These are phyloP conservation scores for Ophiosphaerella herpotricha DNA, from an alignment of 2,329 filamentous ascomycete genomes.

Conservation along the genomic window DNA sequence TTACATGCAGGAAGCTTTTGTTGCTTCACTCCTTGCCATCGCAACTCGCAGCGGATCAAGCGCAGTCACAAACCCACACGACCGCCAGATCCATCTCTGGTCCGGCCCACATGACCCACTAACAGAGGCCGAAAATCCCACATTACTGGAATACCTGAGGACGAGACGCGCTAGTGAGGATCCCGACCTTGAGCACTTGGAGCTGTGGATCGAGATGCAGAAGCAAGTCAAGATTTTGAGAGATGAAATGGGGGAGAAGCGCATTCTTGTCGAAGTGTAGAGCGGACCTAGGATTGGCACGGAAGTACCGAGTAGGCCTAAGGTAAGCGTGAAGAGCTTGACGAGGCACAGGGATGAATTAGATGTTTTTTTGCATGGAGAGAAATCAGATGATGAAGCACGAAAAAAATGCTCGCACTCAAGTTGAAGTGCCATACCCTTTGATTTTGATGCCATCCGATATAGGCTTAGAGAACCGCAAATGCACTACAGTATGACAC, in stretches of 20 bases:
- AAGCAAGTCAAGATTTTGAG: constrained; percentile 49
- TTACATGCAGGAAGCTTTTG: constrained; percentile 53
- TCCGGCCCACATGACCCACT: constrained; percentile 36
- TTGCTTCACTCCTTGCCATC: constrained; percentile 47
- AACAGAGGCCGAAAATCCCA: constrained; percentile 7
- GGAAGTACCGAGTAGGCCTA: constrained; percentile 5
- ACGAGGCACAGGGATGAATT: constrained; percentile 26
- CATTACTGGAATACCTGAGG: background rate
- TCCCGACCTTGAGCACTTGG: constrained; percentile 42
- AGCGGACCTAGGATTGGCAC: background rate
- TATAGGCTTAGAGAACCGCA: constrained; percentile 58
- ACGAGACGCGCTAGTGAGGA: constrained; percentile 15
- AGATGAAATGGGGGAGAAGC: constrained; percentile 46
- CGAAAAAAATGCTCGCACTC: no score
- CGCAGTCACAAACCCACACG: constrained; percentile 8
- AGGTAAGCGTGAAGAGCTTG: background rate
- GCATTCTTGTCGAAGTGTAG: background rate
- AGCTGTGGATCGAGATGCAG: constrained; percentile 50
- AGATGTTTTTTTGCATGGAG: constrained; percentile 26
- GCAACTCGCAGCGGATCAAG: constrained; percentile 25
- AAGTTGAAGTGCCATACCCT: background rate
- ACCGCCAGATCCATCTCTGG: constrained; percentile 15
- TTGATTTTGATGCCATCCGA: background rate
- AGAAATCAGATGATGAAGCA: background rate
- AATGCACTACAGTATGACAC: constrained; percentile 96